phyloP scores from a whole-genome alignment of 441 rosid genomes.

The Pelargonium australe region DNA sequence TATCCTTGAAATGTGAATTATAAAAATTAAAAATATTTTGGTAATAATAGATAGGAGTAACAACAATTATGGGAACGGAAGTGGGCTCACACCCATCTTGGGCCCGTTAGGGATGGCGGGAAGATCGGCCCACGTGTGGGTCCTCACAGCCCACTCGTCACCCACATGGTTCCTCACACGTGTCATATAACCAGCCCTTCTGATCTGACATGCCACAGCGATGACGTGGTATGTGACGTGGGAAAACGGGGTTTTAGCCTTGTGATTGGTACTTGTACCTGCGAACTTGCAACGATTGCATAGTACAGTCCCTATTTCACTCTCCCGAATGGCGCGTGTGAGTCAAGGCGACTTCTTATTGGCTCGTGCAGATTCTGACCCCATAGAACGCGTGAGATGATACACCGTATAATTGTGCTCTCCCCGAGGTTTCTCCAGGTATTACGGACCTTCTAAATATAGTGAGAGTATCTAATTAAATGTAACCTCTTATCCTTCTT shows the following conservation, averaged over 20 bases:
- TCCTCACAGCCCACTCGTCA: slow-evolving; percentile 8
- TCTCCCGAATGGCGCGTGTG: neutral
- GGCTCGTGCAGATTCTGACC: neutral
- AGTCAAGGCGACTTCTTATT: neutral
- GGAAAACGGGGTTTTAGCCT: slow-evolving; percentile 18
- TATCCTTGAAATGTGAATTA: neutral
- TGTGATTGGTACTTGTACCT: slow-evolving; percentile 12
- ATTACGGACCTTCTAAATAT: slow-evolving; percentile 17
- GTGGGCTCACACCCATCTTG: neutral
- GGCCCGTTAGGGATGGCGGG: slow-evolving; percentile 30
- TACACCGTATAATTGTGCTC: neutral
- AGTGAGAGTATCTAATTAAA: neutral
- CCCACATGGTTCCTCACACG: slow-evolving; percentile 31
- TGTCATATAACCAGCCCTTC: neutral
- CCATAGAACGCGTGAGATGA: neutral
- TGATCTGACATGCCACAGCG: slow-evolving; percentile 12
- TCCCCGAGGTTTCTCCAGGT: slow-evolving; percentile 11
- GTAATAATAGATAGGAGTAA: neutral
- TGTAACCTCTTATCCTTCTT: neutral
- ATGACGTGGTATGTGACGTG: slow-evolving; percentile 21
- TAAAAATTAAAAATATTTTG: no score
- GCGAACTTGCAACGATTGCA: slow-evolving; percentile 17
- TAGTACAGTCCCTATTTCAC: neutral
- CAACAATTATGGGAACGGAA: neutral
- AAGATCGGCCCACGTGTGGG: slow-evolving; percentile 19